Conservation (phyloP, 495 filamentous ascomycete genomes). For the Penicillium maclennaniae region DNA sequence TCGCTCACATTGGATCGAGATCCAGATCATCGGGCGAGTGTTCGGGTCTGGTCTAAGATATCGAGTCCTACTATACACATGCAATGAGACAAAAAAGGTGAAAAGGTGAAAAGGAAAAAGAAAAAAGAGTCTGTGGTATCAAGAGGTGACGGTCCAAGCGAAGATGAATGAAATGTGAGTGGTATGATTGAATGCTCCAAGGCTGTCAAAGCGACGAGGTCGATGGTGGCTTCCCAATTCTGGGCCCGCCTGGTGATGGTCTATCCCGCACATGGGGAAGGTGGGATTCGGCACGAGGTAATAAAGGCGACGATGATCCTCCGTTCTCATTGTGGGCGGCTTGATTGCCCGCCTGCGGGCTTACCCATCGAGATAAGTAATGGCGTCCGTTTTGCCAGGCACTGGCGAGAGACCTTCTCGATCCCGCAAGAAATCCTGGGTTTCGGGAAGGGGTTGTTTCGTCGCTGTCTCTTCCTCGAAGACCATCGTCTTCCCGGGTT, state of each 20-base stretch:
- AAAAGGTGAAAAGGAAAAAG: too few species aligned
- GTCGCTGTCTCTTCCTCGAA: background rate
- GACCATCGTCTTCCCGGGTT: slow-evolving; percentile 18
- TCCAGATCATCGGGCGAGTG: background rate
- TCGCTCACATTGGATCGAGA: background rate
- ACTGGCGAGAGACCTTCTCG: slow-evolving; percentile 27
- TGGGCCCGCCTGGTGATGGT: background rate
- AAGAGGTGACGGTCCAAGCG: background rate
- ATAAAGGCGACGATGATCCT: slow-evolving; percentile 16
- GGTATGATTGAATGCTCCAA: background rate
- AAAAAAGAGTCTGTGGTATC: background rate
- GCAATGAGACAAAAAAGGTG: too few species aligned
- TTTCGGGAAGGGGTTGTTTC: background rate
- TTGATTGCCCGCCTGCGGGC: slow-evolving; percentile 17
- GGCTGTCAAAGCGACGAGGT: slow-evolving; percentile 9
- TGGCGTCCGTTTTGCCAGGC: slow-evolving; percentile 29
- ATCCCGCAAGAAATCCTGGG: slow-evolving; percentile 26
- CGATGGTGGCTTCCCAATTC: background rate
- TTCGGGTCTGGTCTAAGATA: background rate
- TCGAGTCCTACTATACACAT: background rate
- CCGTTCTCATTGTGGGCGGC: slow-evolving; percentile 2
- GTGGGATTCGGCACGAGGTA: slow-evolving; percentile 8
- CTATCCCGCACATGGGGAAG: slow-evolving; percentile 2
- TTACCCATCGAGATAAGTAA: slow-evolving; percentile 27
- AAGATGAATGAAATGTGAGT: background rate